Evolutionary conservation across 2,329 filamentous ascomycete species (phyloP), one percentile per base, ranked within the genome.

Genomic region (Fusarium sp.): DNA sequence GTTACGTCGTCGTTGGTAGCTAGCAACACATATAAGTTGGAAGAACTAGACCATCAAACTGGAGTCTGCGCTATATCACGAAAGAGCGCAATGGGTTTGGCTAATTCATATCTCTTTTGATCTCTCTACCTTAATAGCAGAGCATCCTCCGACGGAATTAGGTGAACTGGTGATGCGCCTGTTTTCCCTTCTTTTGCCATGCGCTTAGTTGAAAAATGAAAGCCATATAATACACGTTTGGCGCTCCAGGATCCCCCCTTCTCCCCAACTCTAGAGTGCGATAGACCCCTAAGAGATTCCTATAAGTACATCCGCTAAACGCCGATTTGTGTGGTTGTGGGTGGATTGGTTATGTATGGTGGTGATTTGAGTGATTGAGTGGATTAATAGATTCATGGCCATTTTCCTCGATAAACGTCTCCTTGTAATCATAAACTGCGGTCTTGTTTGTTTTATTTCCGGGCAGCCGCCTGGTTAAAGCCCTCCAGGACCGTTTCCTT

Each of bases 401-500:
- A 31, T 23, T 43, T 48, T 55, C 55, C 28, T 60, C 51, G 28
- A 18, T 40, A 27, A 27, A 62, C 44, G 51, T 40, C 44, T 23
- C 23, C 30, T 40, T 54, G 18, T n/a, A 23, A 30, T 44, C 18
- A 43, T 48, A 18, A 30, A 39, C 40, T 43, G 4, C 18, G 27
- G 34, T 12, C 27, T 44, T 8, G 40, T 31, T 39, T 13, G 6
- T 16, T 30, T 76, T 67, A 82, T 61, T 74, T 75, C 72, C 77
- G 79, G 18, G 71, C 74, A 9, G 78, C 70, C 9, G 79, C 73
- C 67, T 81, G 70, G 60, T 83, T 78, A 61, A 84, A 83, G 27
- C 79, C 78, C 47, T 83, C 79, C 1, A 84, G 65, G 18, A 84
- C 79, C 27, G 77, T 78, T 50, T 83, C 81, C 75, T 81, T 83